Evolutionary conservation across 805 yeast species (phyloP).

Genomic region (Myxozyma geophila): DNA sequence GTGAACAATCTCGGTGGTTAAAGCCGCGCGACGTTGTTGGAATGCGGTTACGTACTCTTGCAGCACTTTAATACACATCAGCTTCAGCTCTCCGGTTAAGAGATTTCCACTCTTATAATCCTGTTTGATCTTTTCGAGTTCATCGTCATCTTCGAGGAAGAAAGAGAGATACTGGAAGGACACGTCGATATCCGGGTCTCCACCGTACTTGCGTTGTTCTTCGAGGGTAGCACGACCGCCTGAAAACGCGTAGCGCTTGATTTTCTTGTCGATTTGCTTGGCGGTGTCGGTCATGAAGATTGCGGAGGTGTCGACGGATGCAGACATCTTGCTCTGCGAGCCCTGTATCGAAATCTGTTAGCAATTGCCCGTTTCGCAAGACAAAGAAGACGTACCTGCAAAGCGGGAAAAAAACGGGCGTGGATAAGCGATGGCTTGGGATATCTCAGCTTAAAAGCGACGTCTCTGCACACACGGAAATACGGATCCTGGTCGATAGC

Average conservation of each 20-base stretch:
- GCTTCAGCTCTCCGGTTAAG: constrained; percentile 91
- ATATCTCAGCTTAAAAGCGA: constrained; percentile 88
- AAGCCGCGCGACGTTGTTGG: constrained; percentile 74
- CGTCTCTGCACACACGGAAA: constrained; percentile 96
- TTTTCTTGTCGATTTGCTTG: constrained; percentile 88
- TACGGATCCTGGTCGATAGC: constrained; percentile 99
- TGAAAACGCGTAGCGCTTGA: constrained; percentile 94
- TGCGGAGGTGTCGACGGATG: constrained; percentile 86
- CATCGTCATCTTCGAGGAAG: constrained; percentile 86
- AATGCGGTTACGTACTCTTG: constrained; percentile 79
- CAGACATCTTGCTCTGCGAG: constrained; percentile 94
- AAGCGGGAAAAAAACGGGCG: constrained; percentile 95
- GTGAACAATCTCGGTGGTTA: constrained; percentile 64
- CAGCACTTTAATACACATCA: constrained; percentile 76
- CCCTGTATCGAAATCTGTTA: constrained; percentile 65
- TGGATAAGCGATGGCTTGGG: constrained; percentile 91
- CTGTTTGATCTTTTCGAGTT: constrained; percentile 63
- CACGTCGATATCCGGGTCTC: constrained; percentile 93
- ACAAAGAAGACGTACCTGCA: constrained; percentile 21
- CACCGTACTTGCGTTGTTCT: constrained; percentile 88
- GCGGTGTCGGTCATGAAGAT: constrained; percentile 95
- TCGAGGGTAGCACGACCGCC: constrained; percentile 90
- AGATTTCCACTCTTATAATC: constrained; percentile 79
- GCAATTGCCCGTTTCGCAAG: not conserved
- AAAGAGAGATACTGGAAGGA: constrained; percentile 91